A percentile compares a stretch with the other conserved stretches of the same genome.
These are phyloP conservation scores for Colletotrichum eleusines DNA, from an alignment of 2,329 filamentous ascomycete species.

Conservation along the genomic window DNA sequence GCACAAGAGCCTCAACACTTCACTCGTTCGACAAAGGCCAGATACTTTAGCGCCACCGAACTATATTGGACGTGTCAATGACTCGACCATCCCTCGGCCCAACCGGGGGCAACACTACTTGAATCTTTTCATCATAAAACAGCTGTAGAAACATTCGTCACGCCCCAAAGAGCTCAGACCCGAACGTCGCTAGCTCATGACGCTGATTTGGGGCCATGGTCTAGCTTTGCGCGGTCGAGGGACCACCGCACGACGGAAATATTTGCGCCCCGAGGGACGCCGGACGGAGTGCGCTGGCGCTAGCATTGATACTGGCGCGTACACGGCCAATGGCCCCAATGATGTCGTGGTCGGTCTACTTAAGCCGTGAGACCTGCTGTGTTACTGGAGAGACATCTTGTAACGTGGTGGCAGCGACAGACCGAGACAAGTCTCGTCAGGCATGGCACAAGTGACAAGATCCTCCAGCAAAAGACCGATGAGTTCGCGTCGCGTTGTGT, in stretches of 20 bases:
- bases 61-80: neutral
- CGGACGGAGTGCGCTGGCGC: neutral
- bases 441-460: neutral
- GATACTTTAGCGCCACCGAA: neutral
- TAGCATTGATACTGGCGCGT: neutral
- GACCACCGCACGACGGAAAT: neutral
- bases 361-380: neutral
- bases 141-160: neutral
- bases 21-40: neutral
- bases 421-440: neutral
- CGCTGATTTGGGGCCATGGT: neutral
- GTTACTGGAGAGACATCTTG: conserved; percentile 7
- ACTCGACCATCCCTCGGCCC: neutral
- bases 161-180: neutral
- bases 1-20: no score
- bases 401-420: neutral
- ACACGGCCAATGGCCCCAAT: neutral
- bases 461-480: no score
- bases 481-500: neutral
- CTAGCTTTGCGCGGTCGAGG: neutral
- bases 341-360: neutral
- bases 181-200: neutral
- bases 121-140: no score
- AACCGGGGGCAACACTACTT: neutral
- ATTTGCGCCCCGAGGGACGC: neutral